Evolutionary conservation across 441 rosid genomes (phyloP), one percentile per base, ranked within the genome.

Genomic region (Eutrema salsugineum): DNA sequence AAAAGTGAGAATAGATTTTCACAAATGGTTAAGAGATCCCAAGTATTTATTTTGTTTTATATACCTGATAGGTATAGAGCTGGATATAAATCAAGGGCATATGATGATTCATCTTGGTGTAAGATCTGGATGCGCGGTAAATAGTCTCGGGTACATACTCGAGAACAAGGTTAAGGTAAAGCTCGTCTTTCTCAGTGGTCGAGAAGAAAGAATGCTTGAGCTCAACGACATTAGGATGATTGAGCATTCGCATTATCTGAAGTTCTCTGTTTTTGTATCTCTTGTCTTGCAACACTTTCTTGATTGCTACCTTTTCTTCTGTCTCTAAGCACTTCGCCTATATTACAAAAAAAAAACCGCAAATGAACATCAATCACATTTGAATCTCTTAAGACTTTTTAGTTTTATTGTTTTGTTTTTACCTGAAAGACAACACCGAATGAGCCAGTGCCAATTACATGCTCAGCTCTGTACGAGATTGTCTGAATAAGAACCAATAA

Each of bases 361-460:
- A 16, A 51, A 28, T 50, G 49, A 32, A 38, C 28, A 46, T 16
- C 2, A 69, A 24, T 48, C 55, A 56, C 32, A 57, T 27, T 69
- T 6, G 6, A 39, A 55, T 38, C 4, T 20, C 19, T 46, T 68
- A 22, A 74, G 55, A 68, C 14, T 64, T 17, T 56, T 81, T 77
- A 12, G 33, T 40, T 75, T 64, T 20, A 16, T 68, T 39, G 49
- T 80, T 76, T 8, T 20, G 38, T 74, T 46, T 28, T 27, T 63
- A 92, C 97, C 94, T 92, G 94, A 82, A 87, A 92, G 76, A 90
- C 98, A 69, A 92, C 94, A 53, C 98, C 94, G 66, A 90, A 93
- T 17, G 97, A 93, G 66, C 98, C 97, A 6, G 90, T 85, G 10
- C 98, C 98, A 72, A 93, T 82, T 38, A 87, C 92, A 66, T 89